A percentile compares a stretch with the other conserved stretches of the same genome.
These are phyloP conservation scores for Fistulifera pelliculosa DNA, from an alignment of 108 stramenopile species.

Conservation along the genomic window DNA sequence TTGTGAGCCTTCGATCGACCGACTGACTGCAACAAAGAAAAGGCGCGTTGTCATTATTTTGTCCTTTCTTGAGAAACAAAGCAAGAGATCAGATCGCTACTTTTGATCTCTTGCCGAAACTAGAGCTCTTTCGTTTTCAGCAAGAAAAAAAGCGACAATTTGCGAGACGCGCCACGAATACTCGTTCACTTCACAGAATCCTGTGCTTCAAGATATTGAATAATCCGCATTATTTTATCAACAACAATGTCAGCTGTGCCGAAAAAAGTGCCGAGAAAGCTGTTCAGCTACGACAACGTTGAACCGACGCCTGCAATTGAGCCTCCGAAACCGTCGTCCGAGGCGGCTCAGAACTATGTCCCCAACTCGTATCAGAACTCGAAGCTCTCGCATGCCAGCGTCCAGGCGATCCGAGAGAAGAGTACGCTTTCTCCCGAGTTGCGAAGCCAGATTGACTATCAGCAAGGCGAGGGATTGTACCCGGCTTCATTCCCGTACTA, in stretches of 20 bases:
- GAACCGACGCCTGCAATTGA: conserved; percentile 62
- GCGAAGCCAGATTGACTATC: conserved; percentile 48
- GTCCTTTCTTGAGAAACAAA: too few species aligned
- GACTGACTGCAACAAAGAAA: too few species aligned
- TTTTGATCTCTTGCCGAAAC: too few species aligned
- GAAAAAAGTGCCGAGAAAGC: conserved; percentile 19
- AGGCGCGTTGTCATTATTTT: too few species aligned
- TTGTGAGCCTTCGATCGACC: too few species aligned
- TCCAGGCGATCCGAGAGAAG: conserved; percentile 65
- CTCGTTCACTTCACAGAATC: too few species aligned
- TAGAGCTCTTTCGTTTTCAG: too few species aligned
- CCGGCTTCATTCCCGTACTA: conserved; percentile 73
- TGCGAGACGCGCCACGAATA: too few species aligned
- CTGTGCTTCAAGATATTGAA: too few species aligned
- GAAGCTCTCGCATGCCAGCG: conserved; percentile 66
- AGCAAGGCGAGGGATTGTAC: conserved; percentile 31
- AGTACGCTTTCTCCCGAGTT: conserved; percentile 32
- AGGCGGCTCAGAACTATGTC: conserved; percentile 73
- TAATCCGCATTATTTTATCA: too few species aligned
- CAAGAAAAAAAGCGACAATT: too few species aligned
- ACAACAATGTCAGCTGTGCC: not conserved
- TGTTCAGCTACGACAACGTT: conserved; percentile 76
- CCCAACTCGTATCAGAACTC: conserved; percentile 80
- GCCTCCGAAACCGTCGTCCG: conserved; percentile 82
- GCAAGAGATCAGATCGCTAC: too few species aligned